A percentile compares a stretch with the other conserved stretches of the same genome.
Evolutionary conservation across 345 rosid genomes (phyloP).

Genomic region (Citropsis articulata): DNA sequence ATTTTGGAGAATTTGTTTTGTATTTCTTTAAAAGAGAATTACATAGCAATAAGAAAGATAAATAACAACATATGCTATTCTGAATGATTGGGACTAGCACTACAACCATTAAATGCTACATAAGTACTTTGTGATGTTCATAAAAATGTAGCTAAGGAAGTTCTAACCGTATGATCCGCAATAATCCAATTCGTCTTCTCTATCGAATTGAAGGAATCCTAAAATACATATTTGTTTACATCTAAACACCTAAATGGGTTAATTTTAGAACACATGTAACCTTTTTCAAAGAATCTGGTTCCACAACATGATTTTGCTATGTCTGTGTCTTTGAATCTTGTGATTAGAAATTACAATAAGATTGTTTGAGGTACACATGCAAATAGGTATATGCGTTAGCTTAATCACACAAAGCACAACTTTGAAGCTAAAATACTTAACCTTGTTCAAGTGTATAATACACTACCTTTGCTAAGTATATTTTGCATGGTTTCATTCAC

Average conservation of each 20-base stretch:
- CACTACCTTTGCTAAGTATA: neutral
- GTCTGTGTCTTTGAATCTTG: slow-evolving; percentile 58
- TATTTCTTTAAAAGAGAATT: too few relatives aligned
- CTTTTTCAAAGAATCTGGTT: slow-evolving; percentile 58
- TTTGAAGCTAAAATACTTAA: slow-evolving; percentile 3
- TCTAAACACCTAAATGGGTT: slow-evolving; percentile 61
- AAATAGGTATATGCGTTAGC: neutral
- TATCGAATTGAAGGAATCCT: slow-evolving; percentile 51
- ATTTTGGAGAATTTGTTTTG: too few relatives aligned
- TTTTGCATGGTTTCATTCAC: neutral
- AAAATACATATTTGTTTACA: slow-evolving; percentile 52
- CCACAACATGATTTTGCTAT: slow-evolving; percentile 64
- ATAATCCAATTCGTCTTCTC: too few relatives aligned
- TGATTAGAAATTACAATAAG: slow-evolving; percentile 10
- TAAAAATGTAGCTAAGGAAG: too few relatives aligned
- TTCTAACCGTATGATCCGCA: too few relatives aligned
- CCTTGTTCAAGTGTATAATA: neutral
- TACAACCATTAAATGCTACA: too few relatives aligned
- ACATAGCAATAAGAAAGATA: too few relatives aligned
- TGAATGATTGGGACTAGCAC: too few relatives aligned
- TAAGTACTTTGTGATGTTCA: too few relatives aligned
- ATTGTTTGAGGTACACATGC: neutral
- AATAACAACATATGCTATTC: too few relatives aligned
- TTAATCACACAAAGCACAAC: neutral
- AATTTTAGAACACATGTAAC: slow-evolving; percentile 48